A percentile compares a stretch with the other conserved stretches of the same genome.
Conservation (phyloP, 306 rosid species). For the Quercus robur region DNA sequence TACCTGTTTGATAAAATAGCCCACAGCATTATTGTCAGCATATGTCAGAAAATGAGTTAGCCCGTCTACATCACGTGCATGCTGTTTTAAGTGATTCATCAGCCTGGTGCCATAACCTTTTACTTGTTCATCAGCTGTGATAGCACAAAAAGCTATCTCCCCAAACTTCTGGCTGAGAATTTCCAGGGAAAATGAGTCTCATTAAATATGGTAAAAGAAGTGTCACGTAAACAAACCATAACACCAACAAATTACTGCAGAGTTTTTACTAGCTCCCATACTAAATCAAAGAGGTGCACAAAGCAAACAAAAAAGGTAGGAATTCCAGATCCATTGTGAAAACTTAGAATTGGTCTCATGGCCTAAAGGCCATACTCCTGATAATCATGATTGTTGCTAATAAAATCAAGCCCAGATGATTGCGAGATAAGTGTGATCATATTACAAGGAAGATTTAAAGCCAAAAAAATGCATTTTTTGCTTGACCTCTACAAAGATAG, state of each 20-base stretch:
- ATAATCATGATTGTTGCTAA: background rate
- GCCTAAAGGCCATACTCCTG: background rate
- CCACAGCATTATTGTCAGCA: constrained; percentile 99
- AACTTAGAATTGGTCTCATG: background rate
- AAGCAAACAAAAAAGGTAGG: background rate
- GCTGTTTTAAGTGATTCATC: constrained; percentile 96
- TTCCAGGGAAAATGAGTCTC: constrained; percentile 16
- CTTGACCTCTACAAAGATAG: background rate
- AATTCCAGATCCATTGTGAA: background rate
- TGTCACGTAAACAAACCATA: background rate
- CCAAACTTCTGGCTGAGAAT: constrained; percentile 80
- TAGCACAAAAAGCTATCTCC: constrained; percentile 96
- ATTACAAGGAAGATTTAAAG: constrained; percentile 3
- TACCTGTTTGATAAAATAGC: constrained; percentile 98
- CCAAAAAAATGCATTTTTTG: background rate
- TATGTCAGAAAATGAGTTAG: constrained; percentile 96
- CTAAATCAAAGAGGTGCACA: background rate
- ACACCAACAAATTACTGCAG: background rate
- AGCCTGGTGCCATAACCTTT: constrained; percentile 95
- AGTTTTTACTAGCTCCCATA: background rate
- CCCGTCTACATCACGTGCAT: constrained; percentile 90
- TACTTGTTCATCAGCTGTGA: constrained; percentile 95
- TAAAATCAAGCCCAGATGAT: constrained; percentile 1
- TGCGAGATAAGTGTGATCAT: constrained; percentile 9
- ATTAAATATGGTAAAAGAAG: constrained; percentile 3